Conservation (phyloP, 2,329 filamentous ascomycete genomes). For the Curvularia verruculosa region DNA sequence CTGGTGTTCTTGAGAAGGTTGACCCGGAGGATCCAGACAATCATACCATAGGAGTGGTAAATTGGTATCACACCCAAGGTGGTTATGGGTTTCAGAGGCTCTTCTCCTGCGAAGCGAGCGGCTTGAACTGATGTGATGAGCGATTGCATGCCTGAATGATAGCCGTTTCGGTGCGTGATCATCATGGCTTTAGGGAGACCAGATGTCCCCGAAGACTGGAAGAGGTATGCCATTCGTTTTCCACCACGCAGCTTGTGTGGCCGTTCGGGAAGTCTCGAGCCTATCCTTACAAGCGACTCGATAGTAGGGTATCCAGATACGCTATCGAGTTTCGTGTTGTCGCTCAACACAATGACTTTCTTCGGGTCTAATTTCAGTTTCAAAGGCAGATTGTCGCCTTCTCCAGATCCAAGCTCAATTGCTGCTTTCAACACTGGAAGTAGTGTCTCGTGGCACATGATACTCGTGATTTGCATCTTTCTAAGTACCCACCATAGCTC, state of each 20-base stretch:
- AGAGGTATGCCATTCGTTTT: slow-evolving; percentile 36
- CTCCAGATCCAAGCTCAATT: slow-evolving; percentile 34
- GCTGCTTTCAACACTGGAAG: slow-evolving; percentile 33
- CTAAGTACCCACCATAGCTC: slow-evolving; percentile 43
- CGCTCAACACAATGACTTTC: slow-evolving; percentile 38
- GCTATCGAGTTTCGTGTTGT: slow-evolving; percentile 24
- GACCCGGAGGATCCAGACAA: slow-evolving; percentile 38
- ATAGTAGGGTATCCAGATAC: slow-evolving; percentile 32
- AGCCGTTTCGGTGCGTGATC: slow-evolving; percentile 39
- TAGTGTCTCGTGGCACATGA: slow-evolving; percentile 39
- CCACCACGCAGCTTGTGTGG: slow-evolving; percentile 32
- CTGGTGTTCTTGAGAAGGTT: slow-evolving; percentile 32
- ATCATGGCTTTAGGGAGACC: slow-evolving; percentile 46
- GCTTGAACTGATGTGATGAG: slow-evolving; percentile 32
- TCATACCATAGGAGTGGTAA: slow-evolving; percentile 45
- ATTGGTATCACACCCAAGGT: slow-evolving; percentile 37
- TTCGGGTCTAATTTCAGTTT: slow-evolving; percentile 29
- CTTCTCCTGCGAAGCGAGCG: slow-evolving; percentile 27
- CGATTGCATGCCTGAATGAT: slow-evolving; percentile 35
- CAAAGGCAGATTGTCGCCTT: slow-evolving; percentile 24
- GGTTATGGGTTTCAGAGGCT: slow-evolving; percentile 26
- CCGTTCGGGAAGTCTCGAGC: slow-evolving; percentile 24
- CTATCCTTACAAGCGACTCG: slow-evolving; percentile 32
- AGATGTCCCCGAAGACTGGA: slow-evolving; percentile 39
- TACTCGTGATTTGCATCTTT: slow-evolving; percentile 40